Evolutionary conservation across 148 eudicot genomes (phyloP).

Genomic region (Diospyros kaki): DNA sequence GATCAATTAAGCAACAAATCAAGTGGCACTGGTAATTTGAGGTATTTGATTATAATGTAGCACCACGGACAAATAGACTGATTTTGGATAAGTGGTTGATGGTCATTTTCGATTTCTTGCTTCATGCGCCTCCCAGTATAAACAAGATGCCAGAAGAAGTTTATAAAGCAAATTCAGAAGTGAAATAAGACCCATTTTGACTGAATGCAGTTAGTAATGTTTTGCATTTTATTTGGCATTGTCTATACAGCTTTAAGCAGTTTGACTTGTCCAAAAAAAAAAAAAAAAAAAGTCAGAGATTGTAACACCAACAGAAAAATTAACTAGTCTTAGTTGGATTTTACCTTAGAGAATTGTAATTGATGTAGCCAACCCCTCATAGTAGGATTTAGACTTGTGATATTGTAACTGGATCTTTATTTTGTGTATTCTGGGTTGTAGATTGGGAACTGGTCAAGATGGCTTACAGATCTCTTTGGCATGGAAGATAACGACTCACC

Average conservation of each 20-base stretch:
- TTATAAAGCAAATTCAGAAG: not conserved
- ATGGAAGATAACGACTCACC: conserved; percentile 44
- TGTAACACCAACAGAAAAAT: not conserved
- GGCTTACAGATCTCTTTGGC: conserved; percentile 77
- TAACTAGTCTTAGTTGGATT: not conserved
- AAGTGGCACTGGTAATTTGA: not conserved
- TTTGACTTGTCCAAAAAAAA: no score
- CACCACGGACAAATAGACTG: conserved; percentile 1
- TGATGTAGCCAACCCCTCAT: no score
- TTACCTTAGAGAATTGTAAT: no score
- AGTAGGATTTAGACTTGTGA: no score
- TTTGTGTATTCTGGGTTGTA: conserved; percentile 19
- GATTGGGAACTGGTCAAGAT: conserved; percentile 92
- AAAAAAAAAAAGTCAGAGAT: no score
- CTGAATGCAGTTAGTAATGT: not conserved
- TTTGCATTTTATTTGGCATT: no score
- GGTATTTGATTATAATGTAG: not conserved
- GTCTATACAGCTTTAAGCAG: not conserved
- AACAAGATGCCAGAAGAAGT: not conserved
- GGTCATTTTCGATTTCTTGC: not conserved
- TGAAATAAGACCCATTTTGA: not conserved
- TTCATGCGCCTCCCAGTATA: conserved; percentile 1
- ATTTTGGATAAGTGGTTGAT: not conserved
- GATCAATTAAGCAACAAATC: not conserved
- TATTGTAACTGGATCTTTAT: not conserved